phyloP scores from a whole-genome alignment of 768 basidiomycete species.

The Dentipellis sp. region DNA sequence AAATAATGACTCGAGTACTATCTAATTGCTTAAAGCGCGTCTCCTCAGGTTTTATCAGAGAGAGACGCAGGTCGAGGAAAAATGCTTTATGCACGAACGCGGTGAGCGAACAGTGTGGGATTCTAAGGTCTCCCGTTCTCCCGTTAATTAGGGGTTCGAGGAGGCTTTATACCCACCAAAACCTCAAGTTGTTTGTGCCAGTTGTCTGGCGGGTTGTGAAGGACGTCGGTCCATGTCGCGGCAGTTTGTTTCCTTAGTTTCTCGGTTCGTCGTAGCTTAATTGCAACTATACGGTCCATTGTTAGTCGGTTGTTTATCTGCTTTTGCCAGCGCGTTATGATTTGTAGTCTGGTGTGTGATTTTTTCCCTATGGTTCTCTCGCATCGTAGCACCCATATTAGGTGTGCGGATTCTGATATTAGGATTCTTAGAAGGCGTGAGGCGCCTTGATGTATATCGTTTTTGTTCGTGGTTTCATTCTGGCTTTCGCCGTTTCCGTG shows the following conservation, averaged over 20 bases:
- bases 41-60: no score
- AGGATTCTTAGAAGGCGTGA: constrained; percentile 1
- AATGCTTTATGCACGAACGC: no score
- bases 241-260: neutral
- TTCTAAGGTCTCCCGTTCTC: no score
- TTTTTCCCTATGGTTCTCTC: neutral
- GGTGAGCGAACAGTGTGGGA: no score
- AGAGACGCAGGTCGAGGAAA: no score
- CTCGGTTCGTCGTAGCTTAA: neutral
- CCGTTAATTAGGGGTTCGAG: no score
- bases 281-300: neutral
- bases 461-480: neutral
- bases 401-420: neutral
- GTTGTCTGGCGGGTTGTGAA: neutral
- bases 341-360: neutral
- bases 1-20: no score
- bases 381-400: constrained; percentile 5
- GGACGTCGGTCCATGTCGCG: neutral
- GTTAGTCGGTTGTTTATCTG: neutral
- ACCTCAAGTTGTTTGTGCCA: neutral
- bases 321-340: neutral
- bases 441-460: neutral
- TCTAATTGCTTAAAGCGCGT: no score
- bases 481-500: no score
- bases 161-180: neutral